A percentile compares a stretch with the other conserved stretches of the same genome.
Conservation (phyloP, 441 rosid genomes). For the Croton setiger region DNA sequence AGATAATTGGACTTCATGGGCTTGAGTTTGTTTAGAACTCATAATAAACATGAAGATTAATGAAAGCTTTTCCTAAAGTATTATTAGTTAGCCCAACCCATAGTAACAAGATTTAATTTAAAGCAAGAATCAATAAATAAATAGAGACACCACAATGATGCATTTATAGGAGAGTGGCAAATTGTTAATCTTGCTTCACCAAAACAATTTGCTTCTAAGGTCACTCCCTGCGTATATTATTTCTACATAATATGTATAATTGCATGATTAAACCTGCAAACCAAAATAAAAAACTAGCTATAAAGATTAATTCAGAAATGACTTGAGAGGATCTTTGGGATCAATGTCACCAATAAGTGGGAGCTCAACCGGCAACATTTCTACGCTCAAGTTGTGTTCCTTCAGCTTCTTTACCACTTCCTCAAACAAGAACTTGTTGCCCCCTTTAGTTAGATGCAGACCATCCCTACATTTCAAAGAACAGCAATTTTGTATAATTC, state of each 20-base stretch:
- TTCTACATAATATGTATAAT: too few species aligned
- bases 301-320: neutral
- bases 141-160: neutral
- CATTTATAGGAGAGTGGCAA: neutral
- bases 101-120: too few species aligned
- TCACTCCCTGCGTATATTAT: too few species aligned
- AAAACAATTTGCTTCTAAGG: neutral
- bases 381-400: slow-evolving; percentile 17
- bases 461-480: slow-evolving; percentile 56
- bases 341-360: neutral
- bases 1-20: too few species aligned
- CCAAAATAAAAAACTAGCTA: too few species aligned
- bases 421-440: slow-evolving; percentile 70
- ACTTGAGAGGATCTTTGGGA: neutral
- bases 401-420: slow-evolving; percentile 56
- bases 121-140: too few species aligned
- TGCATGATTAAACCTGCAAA: too few species aligned
- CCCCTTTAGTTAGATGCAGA: slow-evolving; percentile 55
- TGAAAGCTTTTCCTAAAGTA: too few species aligned
- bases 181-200: neutral
- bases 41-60: too few species aligned
- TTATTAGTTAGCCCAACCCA: too few species aligned
- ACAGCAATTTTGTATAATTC: neutral
- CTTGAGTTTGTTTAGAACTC: too few species aligned
- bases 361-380: neutral